Percentiles rank a stretch among this genome's conserved stretches.
These are phyloP conservation scores for Eimeria brunetti DNA, from an alignment of 169 alveolate genomes.

Conservation along the genomic window DNA sequence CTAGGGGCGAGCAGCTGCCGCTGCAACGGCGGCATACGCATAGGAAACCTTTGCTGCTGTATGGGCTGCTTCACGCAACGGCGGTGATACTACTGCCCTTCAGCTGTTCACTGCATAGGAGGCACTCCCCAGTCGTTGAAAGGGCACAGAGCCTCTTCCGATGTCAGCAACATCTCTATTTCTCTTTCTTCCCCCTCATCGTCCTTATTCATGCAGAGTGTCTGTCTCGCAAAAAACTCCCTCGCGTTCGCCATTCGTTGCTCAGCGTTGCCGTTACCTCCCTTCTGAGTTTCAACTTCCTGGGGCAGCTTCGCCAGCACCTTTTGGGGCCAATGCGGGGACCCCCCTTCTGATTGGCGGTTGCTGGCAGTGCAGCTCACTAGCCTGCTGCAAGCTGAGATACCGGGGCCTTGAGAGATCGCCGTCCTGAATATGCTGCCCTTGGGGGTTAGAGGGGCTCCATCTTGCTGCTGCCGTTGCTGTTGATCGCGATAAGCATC, in stretches of 20 bases:
- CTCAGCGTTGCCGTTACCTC: background rate
- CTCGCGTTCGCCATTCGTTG: background rate
- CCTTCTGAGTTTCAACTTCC: background rate
- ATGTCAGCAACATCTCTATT: background rate
- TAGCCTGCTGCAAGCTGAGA: background rate
- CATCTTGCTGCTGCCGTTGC: conserved; percentile 46
- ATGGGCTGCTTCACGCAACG: background rate
- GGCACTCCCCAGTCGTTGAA: background rate
- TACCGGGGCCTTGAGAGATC: background rate
- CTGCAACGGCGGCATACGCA: background rate
- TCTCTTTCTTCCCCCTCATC: conserved; percentile 4
- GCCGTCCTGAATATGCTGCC: conserved; percentile 38
- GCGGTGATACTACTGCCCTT: background rate
- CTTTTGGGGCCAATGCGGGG: background rate
- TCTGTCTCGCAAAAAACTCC: background rate
- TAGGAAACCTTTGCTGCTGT: background rate
- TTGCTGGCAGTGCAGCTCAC: conserved; percentile 24
- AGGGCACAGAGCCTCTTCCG: conserved; percentile 7
- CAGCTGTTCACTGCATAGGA: background rate
- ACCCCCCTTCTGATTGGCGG: background rate
- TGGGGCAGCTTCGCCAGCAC: conserved; percentile 29
- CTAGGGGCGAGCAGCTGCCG: background rate
- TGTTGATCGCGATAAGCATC: background rate
- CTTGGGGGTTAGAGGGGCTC: background rate
- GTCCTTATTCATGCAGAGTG: background rate